Evolutionary conservation across 2,329 filamentous ascomycete genomes (phyloP), one percentile per base, ranked within the genome.

Genomic region (Calonectria montana): DNA sequence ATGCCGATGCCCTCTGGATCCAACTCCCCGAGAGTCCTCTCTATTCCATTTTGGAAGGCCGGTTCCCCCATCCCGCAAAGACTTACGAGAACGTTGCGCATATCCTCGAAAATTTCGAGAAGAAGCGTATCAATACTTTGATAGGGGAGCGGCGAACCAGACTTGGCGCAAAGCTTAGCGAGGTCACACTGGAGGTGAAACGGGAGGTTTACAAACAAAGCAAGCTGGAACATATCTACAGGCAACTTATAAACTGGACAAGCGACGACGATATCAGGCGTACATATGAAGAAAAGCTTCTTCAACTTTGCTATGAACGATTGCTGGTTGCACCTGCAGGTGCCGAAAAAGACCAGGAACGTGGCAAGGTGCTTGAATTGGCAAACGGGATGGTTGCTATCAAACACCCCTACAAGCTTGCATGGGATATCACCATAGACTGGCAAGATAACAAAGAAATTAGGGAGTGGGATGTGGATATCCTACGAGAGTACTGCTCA

Each of bases 301-400:
- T 99, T 4, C 90, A 93, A 73, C 91, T 96, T 80, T 94, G 93
- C 72, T 93, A 96, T 76, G 95, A 98, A 69, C 89, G 91, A 6
- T 88, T 99, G 1, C 83, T 93, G 10, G 92, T 94, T 31, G 87
- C 94, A 18, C 90, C 92, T 3, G 72, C 87, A 1, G 91, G 92
- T 4, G 82, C 85, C 3, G 86, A 91, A 70, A 98, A 98, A 83
- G 80, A 84, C 1, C 83, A 87, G 21, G 95, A 97, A 82, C 90
- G 94, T 29, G 86, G 91, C 41, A 92, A 93, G 74, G 93, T 98
- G 0, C 84, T 93, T 78, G 92, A 93, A 71, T 86, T 97, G 65
- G 95, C 96, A 0, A 91, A 92, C 74, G 97, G 96, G 73, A 98
- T 99, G 94, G 96, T 99, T 72, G 94, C 98, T 71, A 97, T 99